These are phyloP conservation scores for Saccharomyces hybrid DNA, from an alignment of 1,139 yeast genomes.

Conservation along the genomic window DNA sequence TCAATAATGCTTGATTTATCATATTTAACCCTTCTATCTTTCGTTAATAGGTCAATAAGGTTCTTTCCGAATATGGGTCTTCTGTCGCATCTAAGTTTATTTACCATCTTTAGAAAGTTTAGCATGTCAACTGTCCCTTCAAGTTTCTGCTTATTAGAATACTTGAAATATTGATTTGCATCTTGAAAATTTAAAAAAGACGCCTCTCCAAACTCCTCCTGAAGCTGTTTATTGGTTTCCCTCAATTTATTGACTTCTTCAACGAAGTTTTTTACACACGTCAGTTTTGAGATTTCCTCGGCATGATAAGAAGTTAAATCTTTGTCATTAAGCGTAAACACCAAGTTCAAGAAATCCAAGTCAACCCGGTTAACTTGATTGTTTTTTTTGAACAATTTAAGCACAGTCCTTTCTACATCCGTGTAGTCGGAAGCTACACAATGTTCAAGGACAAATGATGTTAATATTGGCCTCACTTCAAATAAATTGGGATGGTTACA, in stretches of 20 bases:
- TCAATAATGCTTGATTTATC: slow-evolving; percentile 11
- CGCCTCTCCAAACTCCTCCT: slow-evolving; percentile 27
- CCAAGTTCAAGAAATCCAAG: slow-evolving; percentile 53
- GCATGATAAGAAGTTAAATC: slow-evolving; percentile 43
- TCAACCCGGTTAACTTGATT: slow-evolving; percentile 37
- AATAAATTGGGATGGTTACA: slow-evolving; percentile 97
- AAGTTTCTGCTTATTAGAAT: slow-evolving; percentile 46
- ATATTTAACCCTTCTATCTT: slow-evolving; percentile 4
- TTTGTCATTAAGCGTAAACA: slow-evolving; percentile 44
- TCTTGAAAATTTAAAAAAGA: slow-evolving; percentile 29
- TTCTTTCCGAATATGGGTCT: slow-evolving; percentile 52
- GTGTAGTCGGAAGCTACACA: slow-evolving; percentile 52
- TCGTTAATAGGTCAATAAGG: slow-evolving; percentile 31
- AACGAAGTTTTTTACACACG: slow-evolving; percentile 42
- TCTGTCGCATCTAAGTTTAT: slow-evolving; percentile 52
- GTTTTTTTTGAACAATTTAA: slow-evolving; percentile 34
- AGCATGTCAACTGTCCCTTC: slow-evolving; percentile 44
- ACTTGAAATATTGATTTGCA: slow-evolving; percentile 55
- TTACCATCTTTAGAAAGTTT: slow-evolving; percentile 55
- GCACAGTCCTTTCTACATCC: slow-evolving; percentile 39
- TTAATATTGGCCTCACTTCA: slow-evolving; percentile 90
- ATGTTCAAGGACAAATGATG: slow-evolving; percentile 70
- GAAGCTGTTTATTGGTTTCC: slow-evolving; percentile 10
- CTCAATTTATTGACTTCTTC: slow-evolving; percentile 39
- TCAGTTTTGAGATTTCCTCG: slow-evolving; percentile 39